Conservation (phyloP, 352 stramenopile species). For the Stramenopiles sp. region DNA sequence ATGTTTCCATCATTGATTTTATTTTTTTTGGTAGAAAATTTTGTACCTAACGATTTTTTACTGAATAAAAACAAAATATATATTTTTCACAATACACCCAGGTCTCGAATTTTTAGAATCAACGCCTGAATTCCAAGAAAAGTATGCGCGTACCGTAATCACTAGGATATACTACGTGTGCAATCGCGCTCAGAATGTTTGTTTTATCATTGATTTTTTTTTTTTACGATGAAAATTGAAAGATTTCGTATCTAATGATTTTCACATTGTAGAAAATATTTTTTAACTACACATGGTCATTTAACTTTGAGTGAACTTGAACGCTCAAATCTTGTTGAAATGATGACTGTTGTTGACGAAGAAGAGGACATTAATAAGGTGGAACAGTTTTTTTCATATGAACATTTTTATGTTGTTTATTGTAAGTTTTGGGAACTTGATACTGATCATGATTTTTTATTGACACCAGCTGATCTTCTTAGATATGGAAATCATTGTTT, state of each 20-base stretch:
- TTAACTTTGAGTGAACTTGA: slow-evolving; percentile 32
- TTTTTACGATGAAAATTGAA: too few species aligned
- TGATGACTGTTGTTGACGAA: slow-evolving; percentile 76
- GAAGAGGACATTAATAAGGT: slow-evolving; percentile 99
- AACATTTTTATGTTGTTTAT: slow-evolving; percentile 98
- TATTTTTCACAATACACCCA: too few species aligned
- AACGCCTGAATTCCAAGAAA: slow-evolving; percentile 96
- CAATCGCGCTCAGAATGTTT: too few species aligned
- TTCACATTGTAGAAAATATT: slow-evolving; percentile 4
- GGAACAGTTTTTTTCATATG: slow-evolving; percentile 74
- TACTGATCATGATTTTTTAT: slow-evolving; percentile 41
- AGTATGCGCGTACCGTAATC: slow-evolving; percentile 89
- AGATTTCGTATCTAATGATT: slow-evolving; percentile 6
- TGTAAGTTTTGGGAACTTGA: slow-evolving; percentile 98
- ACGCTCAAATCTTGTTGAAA: too few species aligned
- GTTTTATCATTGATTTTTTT: too few species aligned
- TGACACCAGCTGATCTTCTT: slow-evolving; percentile 34
- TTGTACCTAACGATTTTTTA: too few species aligned
- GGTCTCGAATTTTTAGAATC: slow-evolving; percentile 79
- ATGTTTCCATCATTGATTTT: too few species aligned
- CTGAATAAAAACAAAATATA: too few species aligned
- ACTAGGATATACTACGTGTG: slow-evolving; percentile 59
- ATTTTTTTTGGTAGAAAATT: too few species aligned
- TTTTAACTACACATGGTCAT: not conserved
- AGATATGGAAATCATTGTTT: slow-evolving; percentile 44